Conservation (phyloP, 164 flowering plant genomes). For the Sextonia rubra region DNA sequence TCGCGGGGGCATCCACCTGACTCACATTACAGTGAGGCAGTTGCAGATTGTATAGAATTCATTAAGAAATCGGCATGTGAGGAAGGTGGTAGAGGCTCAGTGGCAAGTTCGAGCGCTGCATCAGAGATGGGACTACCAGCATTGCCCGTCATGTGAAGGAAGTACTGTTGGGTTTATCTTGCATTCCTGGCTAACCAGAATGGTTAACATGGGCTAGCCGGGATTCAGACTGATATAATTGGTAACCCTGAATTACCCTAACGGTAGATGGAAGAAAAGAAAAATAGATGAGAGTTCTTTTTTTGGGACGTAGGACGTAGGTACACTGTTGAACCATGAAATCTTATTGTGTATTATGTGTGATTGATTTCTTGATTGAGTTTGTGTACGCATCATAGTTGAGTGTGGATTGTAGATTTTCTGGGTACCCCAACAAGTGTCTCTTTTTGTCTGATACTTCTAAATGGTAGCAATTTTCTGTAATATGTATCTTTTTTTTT, state of each 20-base stretch:
- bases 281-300: no score
- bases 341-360: no score
- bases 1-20: conserved; percentile 23
- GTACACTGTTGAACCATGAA: no score
- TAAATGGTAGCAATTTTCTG: not conserved
- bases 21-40: conserved; percentile 60
- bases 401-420: no score
- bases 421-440: no score
- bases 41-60: conserved; percentile 86
- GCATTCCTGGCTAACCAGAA: no score
- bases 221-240: not conserved
- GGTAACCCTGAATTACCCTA: no score
- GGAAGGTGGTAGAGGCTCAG: conserved; percentile 2
- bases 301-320: no score
- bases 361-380: no score
- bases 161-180: no score
- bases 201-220: not conserved
- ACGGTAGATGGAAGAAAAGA: no score
- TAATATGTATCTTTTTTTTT: not conserved
- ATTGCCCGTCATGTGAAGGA: conserved; percentile 25
- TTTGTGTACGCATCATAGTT: no score
- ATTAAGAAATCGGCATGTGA: conserved; percentile 43
- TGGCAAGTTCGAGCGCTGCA: not conserved
- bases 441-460: not conserved
- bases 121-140: conserved; percentile 15